Base-by-base conservation (phyloP, 352 stramenopile genomes). In the Phytophthora melonis region DNA sequence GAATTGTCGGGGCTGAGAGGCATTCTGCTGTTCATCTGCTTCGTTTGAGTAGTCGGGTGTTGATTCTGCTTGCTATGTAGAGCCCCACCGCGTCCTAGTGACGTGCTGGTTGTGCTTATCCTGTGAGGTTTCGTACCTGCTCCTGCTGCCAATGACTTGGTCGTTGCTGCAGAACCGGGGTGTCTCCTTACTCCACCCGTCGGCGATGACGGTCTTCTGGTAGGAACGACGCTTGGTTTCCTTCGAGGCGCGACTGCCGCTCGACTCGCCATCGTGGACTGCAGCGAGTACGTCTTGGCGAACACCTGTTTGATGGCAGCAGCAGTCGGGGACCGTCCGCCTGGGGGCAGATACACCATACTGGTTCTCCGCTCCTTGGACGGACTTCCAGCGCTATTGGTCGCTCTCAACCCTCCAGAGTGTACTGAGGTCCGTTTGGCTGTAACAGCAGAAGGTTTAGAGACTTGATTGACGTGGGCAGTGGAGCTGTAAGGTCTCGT, bases 211-310 rank as follows among this genome's bases (percentile, higher is more conserved):
- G 65, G 53, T 18, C 55, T 68, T 58, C 13, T 64, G 30, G 5
- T 56, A 21, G 59, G 61, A 32, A 34, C 30, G 30, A 10, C 30
- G 0, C 11, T 63, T 5, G 47, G 3, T 47, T 74, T 75, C 18
- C 53, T 55, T 45, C 49, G 54, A 2, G 81, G 81, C 19, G 81
- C 78, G 5, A 86, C 79, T 14, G 75, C 66, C 50, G 69, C 49
- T 63, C 79, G 68, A 60, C 79, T 88, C 25, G 63, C 79, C 19
- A 86, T 41, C 19, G 81, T 88, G 0, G 81, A 86, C 34, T 80
- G 64, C 16, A 86, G 60, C 3, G 79, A 83, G 55, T 78, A 86
- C n/a, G 68, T 82, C 14, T 71, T 76, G 8, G 77, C 80, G 25
- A 66, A 32, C 1, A 34, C 39, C 1, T 55, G 45, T 11, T 70